These are phyloP conservation scores for Podospora pseudocomata DNA, from an alignment of 495 filamentous ascomycete species.

Conservation along the genomic window DNA sequence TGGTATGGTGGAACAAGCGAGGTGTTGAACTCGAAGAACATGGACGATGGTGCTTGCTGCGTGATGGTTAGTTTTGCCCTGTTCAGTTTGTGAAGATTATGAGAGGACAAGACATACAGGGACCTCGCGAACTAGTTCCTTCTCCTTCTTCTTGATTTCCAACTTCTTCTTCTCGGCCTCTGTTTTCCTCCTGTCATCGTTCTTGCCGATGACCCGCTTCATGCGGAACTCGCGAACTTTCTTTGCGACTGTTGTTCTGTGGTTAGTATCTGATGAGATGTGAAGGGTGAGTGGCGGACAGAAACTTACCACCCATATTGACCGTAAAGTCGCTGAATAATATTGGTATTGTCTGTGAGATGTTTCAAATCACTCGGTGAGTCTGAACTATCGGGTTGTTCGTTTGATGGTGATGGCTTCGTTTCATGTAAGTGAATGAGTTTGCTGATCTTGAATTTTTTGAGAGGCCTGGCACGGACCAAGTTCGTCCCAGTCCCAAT, in stretches of 20 bases:
- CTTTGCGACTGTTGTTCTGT: slow-evolving; percentile 24
- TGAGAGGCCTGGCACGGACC: not conserved
- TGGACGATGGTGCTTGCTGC: slow-evolving; percentile 67
- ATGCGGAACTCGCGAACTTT: slow-evolving; percentile 37
- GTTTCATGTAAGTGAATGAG: not conserved
- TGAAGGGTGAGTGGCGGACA: not conserved
- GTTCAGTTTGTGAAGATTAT: slow-evolving; percentile 27
- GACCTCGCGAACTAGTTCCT: slow-evolving; percentile 59
- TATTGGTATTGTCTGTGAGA: not conserved
- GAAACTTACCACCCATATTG: slow-evolving; percentile 4
- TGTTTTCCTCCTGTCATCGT: slow-evolving; percentile 57
- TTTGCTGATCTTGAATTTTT: not conserved
- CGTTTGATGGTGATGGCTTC: not conserved
- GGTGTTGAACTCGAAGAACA: slow-evolving; percentile 95
- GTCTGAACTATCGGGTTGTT: not conserved
- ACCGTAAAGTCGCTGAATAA: not conserved
- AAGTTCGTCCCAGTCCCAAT: not conserved
- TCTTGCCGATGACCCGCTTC: slow-evolving; percentile 59
- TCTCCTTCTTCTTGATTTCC: slow-evolving; percentile 55
- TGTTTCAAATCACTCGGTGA: not conserved
- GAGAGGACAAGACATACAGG: slow-evolving; percentile 40
- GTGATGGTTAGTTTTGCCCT: slow-evolving; percentile 28
- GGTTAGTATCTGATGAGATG: not conserved
- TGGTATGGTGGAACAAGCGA: slow-evolving; percentile 64
- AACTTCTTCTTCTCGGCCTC: slow-evolving; percentile 55